These are phyloP conservation scores for Candida dajiaensis DNA, from an alignment of 805 yeast species.

Conservation along the genomic window DNA sequence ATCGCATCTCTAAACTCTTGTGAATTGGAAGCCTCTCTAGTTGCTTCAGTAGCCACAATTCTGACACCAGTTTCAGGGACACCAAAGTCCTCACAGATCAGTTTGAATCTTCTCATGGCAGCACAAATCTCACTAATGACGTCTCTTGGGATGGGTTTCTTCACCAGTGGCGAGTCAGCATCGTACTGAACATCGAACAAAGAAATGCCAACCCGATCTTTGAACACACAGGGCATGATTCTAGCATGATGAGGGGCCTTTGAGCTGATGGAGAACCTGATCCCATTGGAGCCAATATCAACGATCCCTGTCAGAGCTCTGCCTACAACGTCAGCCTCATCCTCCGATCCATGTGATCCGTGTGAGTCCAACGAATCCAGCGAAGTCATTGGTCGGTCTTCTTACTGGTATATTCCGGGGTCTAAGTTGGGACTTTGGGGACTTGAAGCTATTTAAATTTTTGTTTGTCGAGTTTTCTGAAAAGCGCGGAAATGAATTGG, in stretches of 20 bases:
- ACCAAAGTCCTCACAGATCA: conserved; percentile 70
- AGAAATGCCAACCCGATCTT: conserved; percentile 67
- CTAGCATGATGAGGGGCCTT: conserved; percentile 65
- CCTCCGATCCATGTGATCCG: conserved; percentile 22
- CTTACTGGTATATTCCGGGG: too few relatives aligned
- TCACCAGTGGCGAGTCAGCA: conserved; percentile 28
- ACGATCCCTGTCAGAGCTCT: conserved; percentile 59
- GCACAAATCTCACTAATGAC: conserved; percentile 53
- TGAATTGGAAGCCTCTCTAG: conserved; percentile 62
- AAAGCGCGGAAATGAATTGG: not conserved
- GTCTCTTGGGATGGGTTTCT: conserved; percentile 50
- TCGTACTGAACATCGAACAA: conserved; percentile 55
- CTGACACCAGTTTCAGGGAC: conserved; percentile 54
- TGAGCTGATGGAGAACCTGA: conserved; percentile 67
- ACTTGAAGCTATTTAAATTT: too few relatives aligned
- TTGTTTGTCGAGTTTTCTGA: not conserved
- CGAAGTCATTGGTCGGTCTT: not conserved
- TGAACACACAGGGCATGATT: conserved; percentile 72
- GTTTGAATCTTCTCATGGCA: conserved; percentile 61
- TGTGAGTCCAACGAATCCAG: not conserved
- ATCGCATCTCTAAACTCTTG: conserved; percentile 52
- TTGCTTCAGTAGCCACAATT: conserved; percentile 72
- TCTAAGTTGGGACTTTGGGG: too few relatives aligned
- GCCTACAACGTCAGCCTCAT: conserved; percentile 52
- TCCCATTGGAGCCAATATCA: conserved; percentile 74